Evolutionary conservation across 495 filamentous ascomycete species (phyloP).

Genomic region (Ramalina peruviana): DNA sequence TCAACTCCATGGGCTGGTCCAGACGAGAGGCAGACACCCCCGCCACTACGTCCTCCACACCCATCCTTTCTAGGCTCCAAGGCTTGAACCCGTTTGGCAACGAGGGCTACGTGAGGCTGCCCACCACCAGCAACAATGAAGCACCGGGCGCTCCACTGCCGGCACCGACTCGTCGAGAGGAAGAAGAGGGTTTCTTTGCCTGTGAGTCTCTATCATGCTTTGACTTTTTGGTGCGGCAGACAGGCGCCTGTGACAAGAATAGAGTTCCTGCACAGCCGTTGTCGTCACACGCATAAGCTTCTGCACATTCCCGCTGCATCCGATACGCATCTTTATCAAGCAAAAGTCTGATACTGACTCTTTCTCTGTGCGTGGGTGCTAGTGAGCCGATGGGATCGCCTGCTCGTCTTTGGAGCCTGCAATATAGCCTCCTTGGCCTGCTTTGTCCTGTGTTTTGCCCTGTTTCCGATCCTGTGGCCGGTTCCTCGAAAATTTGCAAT

Average conservation of each 20-base stretch:
- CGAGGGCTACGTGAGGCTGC: conserved; percentile 77
- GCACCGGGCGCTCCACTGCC: conserved; percentile 74
- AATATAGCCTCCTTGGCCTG: conserved; percentile 81
- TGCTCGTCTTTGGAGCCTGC: conserved; percentile 83
- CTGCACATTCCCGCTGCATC: conserved; percentile 19
- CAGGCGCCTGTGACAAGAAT: conserved; percentile 17
- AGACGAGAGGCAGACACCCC: conserved; percentile 70
- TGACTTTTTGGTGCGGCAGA: neutral
- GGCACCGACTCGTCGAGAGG: conserved; percentile 70
- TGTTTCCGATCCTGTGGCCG: conserved; percentile 66
- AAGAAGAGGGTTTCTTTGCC: conserved; percentile 91
- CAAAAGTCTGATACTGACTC: conserved; percentile 11
- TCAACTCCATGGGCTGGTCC: conserved; percentile 92
- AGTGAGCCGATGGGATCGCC: conserved; percentile 96
- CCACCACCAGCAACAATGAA: conserved; percentile 69
- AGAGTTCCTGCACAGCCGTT: conserved; percentile 21
- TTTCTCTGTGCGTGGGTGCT: conserved; percentile 1
- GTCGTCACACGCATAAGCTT: conserved; percentile 19
- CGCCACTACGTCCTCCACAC: conserved; percentile 60
- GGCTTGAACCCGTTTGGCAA: conserved; percentile 81
- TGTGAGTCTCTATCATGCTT: conserved; percentile 52
- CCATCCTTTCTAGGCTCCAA: conserved; percentile 68
- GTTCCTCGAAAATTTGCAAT: conserved; percentile 90
- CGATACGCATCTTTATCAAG: conserved; percentile 1
- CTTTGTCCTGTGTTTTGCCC: conserved; percentile 81